A percentile compares a stretch with the other conserved stretches of the same genome.
These are phyloP conservation scores for Stentor coeruleus DNA, from an alignment of 73 alveolate species.

Conservation along the genomic window DNA sequence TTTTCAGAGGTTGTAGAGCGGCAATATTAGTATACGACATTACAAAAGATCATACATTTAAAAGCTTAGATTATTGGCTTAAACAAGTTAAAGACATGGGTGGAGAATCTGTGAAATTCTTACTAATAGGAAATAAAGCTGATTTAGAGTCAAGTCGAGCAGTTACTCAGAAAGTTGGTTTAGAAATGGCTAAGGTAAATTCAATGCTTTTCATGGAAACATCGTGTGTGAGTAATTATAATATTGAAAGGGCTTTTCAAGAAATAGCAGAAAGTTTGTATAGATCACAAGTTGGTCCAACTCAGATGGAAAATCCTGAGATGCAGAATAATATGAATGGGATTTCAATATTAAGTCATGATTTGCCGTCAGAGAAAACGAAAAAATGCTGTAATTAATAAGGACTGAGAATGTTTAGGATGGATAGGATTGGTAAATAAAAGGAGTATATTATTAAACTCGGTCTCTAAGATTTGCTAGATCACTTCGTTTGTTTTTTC, in stretches of 20 bases:
- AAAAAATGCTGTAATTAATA: no score
- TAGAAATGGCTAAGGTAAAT: neutral
- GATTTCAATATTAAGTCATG: neutral
- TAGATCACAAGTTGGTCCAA: neutral
- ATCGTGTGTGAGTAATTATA: neutral
- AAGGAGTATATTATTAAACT: no score
- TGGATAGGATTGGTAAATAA: no score
- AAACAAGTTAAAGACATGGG: slow-evolving; percentile 55
- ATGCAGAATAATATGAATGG: neutral
- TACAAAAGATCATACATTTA: slow-evolving; percentile 54
- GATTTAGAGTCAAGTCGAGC: neutral
- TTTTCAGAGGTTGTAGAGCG: slow-evolving; percentile 62
- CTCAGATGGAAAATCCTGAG: neutral
- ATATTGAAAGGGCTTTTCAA: slow-evolving; percentile 24
- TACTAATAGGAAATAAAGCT: slow-evolving; percentile 35
- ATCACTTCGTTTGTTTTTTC: no score
- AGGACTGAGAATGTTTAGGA: no score
- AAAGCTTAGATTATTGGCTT: slow-evolving; percentile 56
- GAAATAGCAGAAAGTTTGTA: slow-evolving; percentile 1
- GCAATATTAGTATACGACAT: slow-evolving; percentile 63
- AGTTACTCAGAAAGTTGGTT: slow-evolving; percentile 10
- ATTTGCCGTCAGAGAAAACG: no score
- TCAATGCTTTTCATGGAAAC: slow-evolving; percentile 30
- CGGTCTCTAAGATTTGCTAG: no score
- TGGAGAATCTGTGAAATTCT: neutral